phyloP scores from a whole-genome alignment of 73 alveolate genomes.

The Paramecium biaurelia region DNA sequence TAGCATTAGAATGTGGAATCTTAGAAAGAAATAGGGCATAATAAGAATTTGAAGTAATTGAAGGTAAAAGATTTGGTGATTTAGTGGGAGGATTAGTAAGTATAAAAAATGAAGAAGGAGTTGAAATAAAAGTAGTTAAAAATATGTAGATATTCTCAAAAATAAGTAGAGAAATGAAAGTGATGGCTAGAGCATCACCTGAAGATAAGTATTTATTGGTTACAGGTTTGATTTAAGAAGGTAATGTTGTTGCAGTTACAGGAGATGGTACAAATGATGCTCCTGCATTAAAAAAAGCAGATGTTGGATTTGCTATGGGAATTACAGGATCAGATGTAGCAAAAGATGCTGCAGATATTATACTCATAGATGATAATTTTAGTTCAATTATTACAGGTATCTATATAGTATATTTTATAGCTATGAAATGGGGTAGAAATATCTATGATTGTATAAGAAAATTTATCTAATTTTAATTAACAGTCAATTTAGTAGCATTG shows the following conservation, averaged over 20 bases:
- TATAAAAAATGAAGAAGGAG: conserved; percentile 17
- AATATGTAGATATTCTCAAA: conserved; percentile 76
- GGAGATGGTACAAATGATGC: conserved; percentile 93
- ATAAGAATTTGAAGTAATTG: conserved; percentile 62
- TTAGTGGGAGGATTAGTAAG: conserved; percentile 66
- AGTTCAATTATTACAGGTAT: conserved; percentile 70
- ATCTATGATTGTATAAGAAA: conserved; percentile 82
- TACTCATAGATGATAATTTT: conserved; percentile 80
- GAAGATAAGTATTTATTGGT: conserved; percentile 88
- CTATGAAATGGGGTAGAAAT: conserved; percentile 87
- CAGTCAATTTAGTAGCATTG: conserved; percentile 84
- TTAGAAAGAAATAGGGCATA: conserved; percentile 48
- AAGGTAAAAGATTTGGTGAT: conserved; percentile 70
- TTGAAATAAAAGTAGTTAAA: conserved; percentile 69
- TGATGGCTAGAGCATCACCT: conserved; percentile 92
- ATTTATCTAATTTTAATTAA: conserved; percentile 81
- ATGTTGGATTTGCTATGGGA: conserved; percentile 93
- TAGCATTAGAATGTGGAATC: conserved; percentile 90
- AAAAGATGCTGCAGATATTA: conserved; percentile 85
- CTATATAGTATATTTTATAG: background rate
- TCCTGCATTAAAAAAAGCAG: conserved; percentile 80
- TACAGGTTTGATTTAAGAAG: conserved; percentile 82
- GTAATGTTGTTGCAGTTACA: conserved; percentile 91
- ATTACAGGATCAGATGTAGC: conserved; percentile 84
- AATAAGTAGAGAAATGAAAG: conserved; percentile 72